Evolutionary conservation across 371 early-diverging fungal species (phyloP).

Genomic region (Rhizomucor miehei): DNA sequence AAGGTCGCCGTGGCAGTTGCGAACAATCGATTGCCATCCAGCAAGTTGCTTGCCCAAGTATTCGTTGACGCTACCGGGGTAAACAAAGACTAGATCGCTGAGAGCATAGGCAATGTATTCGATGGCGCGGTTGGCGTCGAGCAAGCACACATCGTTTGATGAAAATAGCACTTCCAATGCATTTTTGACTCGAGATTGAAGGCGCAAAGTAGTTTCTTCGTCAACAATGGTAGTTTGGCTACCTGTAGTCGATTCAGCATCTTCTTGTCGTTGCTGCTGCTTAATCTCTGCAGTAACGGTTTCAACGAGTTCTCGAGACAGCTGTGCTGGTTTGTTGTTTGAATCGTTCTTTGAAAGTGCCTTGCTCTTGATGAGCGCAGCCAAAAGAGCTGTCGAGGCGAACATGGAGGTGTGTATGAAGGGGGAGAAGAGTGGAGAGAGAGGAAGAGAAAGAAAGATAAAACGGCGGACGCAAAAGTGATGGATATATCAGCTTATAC

Average conservation of each 20-base stretch:
- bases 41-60: conserved; percentile 63
- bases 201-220: conserved; percentile 31
- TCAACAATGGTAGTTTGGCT: conserved; percentile 49
- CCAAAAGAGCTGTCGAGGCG: conserved; percentile 25
- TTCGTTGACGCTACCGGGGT: conserved; percentile 53
- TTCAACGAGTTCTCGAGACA: conserved; percentile 21
- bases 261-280: conserved; percentile 23
- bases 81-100: conserved; percentile 78
- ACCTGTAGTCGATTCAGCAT: conserved; percentile 34
- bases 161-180: conserved; percentile 24
- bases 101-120: conserved; percentile 76
- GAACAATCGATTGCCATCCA: conserved; percentile 52
- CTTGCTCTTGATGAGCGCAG: conserved; percentile 25
- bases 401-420: conserved; percentile 12
- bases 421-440: conserved; percentile 1
- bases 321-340: not conserved
- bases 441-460: conserved; percentile 8
- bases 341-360: conserved; percentile 5
- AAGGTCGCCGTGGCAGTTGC: conserved; percentile 61
- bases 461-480: not conserved
- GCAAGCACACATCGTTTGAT: conserved; percentile 21
- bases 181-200: conserved; percentile 32
- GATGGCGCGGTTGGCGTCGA: conserved; percentile 68
- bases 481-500: no score
- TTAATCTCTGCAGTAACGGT: conserved; percentile 20